These are phyloP conservation scores for Macrophomina phaseolina DNA, from an alignment of 2,329 filamentous ascomycete species.

Conservation along the genomic window DNA sequence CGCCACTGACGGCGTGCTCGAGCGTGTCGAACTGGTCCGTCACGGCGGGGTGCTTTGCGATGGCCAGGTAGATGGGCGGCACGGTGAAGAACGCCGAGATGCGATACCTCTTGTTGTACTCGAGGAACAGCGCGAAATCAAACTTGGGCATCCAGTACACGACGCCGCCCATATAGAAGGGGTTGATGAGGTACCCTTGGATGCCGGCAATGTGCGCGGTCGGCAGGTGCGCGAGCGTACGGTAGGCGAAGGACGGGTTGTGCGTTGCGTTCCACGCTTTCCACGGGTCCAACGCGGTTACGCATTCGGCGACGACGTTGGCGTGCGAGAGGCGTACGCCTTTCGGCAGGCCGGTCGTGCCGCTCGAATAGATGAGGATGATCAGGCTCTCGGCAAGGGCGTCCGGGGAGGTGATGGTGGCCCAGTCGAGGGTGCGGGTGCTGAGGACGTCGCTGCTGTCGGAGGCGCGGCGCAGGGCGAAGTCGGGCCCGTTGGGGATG, in stretches of 20 bases:
- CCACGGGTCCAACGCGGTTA: conserved; percentile 36
- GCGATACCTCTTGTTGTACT: conserved; percentile 56
- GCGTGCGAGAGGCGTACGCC: conserved; percentile 53
- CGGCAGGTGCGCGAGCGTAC: conserved; percentile 54
- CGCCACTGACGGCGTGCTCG: conserved; percentile 57
- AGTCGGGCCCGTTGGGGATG: conserved; percentile 52
- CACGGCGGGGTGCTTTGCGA: conserved; percentile 63
- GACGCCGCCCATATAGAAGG: conserved; percentile 46
- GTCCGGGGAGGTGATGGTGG: conserved; percentile 56
- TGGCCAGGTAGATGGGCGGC: conserved; percentile 65
- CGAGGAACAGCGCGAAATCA: conserved; percentile 61
- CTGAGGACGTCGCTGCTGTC: conserved; percentile 43
- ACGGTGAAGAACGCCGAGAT: conserved; percentile 65
- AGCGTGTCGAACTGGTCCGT: conserved; percentile 58
- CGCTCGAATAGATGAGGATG: conserved; percentile 39
- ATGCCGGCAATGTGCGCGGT: conserved; percentile 56
- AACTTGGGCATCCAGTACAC: conserved; percentile 70
- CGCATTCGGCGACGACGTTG: conserved; percentile 49
- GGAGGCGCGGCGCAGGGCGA: conserved; percentile 40
- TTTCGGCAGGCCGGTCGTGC: conserved; percentile 53
- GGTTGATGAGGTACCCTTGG: conserved; percentile 54
- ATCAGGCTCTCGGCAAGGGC: conserved; percentile 50
- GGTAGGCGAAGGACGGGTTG: conserved; percentile 42
- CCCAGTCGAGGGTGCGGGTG: conserved; percentile 56
- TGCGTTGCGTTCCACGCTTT: conserved; percentile 36